A percentile compares a stretch with the other conserved stretches of the same genome.
These are phyloP conservation scores for Saitoella complicata DNA, from an alignment of 805 yeast species.

Conservation along the genomic window DNA sequence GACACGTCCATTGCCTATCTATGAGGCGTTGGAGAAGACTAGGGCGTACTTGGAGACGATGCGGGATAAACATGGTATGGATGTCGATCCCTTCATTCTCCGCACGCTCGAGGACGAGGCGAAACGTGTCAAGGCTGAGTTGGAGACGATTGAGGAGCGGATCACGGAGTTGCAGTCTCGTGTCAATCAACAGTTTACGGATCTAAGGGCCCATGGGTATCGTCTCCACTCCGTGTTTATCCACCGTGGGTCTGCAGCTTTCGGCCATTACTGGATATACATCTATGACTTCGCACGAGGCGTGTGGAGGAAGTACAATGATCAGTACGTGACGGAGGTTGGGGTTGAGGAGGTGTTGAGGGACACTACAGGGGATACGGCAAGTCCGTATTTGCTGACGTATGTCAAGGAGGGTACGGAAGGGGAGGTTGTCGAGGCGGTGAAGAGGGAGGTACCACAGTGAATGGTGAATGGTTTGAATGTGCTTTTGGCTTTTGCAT, in stretches of 20 bases:
- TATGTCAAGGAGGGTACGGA: constrained; percentile 40
- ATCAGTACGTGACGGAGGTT: constrained; percentile 83
- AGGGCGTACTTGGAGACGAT: background rate
- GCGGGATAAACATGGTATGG: background rate
- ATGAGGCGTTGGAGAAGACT: background rate
- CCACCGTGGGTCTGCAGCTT: constrained; percentile 89
- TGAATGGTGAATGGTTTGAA: too few species aligned
- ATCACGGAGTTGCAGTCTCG: constrained; percentile 30
- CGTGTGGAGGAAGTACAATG: constrained; percentile 79
- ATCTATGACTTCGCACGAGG: constrained; percentile 56
- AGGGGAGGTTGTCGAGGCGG: too few species aligned
- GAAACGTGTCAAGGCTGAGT: constrained; percentile 7
- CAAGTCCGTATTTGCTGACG: constrained; percentile 86
- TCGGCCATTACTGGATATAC: constrained; percentile 95
- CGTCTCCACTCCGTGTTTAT: constrained; percentile 81
- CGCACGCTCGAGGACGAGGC: constrained; percentile 7
- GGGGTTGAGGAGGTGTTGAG: constrained; percentile 26
- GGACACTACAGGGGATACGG: constrained; percentile 41
- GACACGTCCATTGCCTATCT: background rate
- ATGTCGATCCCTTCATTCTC: background rate
- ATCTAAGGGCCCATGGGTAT: constrained; percentile 52
- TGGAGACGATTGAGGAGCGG: constrained; percentile 25
- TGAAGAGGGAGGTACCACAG: too few species aligned
- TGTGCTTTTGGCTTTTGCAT: too few species aligned
- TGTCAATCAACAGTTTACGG: constrained; percentile 45